A percentile compares a stretch with the other conserved stretches of the same genome.
Conservation (phyloP, 257 asterid species). For the Ophiorrhiza pumila region DNA sequence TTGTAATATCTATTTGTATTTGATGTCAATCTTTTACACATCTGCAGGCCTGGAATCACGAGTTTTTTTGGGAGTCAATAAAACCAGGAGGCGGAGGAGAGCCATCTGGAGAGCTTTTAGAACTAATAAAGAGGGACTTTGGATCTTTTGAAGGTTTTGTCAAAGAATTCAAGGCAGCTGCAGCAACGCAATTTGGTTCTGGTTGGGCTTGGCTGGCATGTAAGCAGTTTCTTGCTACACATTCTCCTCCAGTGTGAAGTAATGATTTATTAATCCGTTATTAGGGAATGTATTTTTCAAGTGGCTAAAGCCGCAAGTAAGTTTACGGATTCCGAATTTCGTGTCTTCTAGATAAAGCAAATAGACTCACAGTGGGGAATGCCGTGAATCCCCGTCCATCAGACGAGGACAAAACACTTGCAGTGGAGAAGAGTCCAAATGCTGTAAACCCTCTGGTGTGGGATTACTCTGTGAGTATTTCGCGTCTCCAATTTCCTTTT, state of each 20-base stretch:
- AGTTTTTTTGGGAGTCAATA: constrained; percentile 95
- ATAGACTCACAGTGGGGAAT: constrained; percentile 74
- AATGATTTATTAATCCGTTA: not conserved
- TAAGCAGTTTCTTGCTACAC: constrained; percentile 32
- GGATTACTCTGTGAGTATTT: constrained; percentile 76
- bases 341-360: constrained; percentile 63
- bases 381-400: constrained; percentile 74
- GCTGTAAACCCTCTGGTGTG: constrained; percentile 93
- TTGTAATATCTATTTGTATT: not conserved
- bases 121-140: constrained; percentile 75
- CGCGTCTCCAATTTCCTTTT: not conserved
- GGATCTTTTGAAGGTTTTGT: constrained; percentile 82
- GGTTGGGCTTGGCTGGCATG: constrained; percentile 99
- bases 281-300: not conserved
- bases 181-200: constrained; percentile 87
- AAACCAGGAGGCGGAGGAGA: constrained; percentile 92
- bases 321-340: constrained; percentile 11
- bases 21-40: constrained; percentile 5
- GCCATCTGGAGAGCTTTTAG: constrained; percentile 71
- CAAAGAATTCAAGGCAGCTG: constrained; percentile 76
- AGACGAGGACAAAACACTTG: constrained; percentile 82
- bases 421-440: constrained; percentile 88
- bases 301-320: not conserved
- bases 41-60: constrained; percentile 85
- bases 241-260: not conserved